Percentiles rank a stretch among this genome's conserved stretches.
Evolutionary conservation across 305 asterid genomes (phyloP).

Genomic region (Fraxinus platypoda): DNA sequence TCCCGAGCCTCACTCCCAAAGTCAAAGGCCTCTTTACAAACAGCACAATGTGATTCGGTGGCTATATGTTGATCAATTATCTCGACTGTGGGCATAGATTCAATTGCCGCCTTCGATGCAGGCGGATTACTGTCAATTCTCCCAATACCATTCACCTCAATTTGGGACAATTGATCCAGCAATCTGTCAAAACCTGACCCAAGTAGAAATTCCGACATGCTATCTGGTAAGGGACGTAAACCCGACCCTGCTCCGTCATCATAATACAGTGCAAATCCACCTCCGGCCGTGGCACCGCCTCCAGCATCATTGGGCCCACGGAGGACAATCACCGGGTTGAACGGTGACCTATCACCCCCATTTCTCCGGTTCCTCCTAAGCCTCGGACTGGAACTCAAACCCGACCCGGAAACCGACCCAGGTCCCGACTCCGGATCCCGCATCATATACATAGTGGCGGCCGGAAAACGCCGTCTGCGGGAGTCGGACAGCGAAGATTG

Average conservation of each 20-base stretch:
- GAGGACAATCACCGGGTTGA: conserved; percentile 86
- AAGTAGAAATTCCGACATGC: conserved; percentile 78
- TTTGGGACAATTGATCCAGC: conserved; percentile 72
- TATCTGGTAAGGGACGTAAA: conserved; percentile 68
- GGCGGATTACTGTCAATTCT: conserved; percentile 73
- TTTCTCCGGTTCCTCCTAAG: conserved; percentile 66
- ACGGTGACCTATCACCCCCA: conserved; percentile 82
- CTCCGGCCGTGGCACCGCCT: conserved; percentile 36
- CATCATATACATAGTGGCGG: conserved; percentile 65
- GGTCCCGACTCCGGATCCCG: conserved; percentile 51
- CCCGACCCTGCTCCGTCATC: conserved; percentile 93
- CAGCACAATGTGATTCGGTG: conserved; percentile 73
- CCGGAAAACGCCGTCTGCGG: conserved; percentile 68
- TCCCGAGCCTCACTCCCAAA: conserved; percentile 66
- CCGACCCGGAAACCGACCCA: conserved; percentile 34
- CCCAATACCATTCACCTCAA: conserved; percentile 75
- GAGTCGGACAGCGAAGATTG: conserved; percentile 67
- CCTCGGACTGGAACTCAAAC: conserved; percentile 56
- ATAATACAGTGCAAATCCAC: conserved; percentile 71
- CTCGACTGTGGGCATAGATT: conserved; percentile 66
- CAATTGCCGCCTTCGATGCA: conserved; percentile 85
- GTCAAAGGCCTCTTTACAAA: conserved; percentile 82
- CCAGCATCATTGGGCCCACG: conserved; percentile 53
- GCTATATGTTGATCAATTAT: conserved; percentile 48
- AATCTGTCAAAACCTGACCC: conserved; percentile 93